Percentiles rank a stretch among this genome's conserved stretches.
These are phyloP conservation scores for Phytophthora sojae DNA, from an alignment of 352 stramenopile species.

Conservation along the genomic window DNA sequence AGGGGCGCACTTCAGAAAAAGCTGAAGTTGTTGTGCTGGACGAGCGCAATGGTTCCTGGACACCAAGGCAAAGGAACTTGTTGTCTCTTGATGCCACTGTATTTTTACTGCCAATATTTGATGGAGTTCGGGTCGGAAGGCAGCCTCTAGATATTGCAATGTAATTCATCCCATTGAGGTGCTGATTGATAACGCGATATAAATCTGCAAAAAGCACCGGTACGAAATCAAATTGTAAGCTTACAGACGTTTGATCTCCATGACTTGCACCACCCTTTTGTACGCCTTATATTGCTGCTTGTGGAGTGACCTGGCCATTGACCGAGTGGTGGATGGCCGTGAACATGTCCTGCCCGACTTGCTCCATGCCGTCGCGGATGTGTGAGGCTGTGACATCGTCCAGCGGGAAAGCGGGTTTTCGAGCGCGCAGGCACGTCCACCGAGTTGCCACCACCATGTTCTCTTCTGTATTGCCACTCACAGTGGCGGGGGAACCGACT, in stretches of 20 bases:
- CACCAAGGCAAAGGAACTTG: no score
- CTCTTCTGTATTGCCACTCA: constrained; percentile 4
- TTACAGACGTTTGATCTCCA: no score
- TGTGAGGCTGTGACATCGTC: constrained; percentile 20
- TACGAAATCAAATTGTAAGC: no score
- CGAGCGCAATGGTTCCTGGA: background rate
- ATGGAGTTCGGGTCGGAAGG: no score
- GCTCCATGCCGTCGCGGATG: constrained; percentile 34
- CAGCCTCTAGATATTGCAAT: no score
- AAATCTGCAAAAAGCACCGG: no score
- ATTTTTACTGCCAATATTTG: no score
- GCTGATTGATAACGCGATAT: no score
- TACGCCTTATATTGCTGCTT: background rate
- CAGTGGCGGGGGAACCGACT: background rate
- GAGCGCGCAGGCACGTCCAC: constrained; percentile 51
- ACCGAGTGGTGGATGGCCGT: constrained; percentile 31
- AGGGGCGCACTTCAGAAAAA: background rate
- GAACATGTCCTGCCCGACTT: constrained; percentile 35
- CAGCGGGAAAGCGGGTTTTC: constrained; percentile 31
- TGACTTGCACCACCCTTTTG: no score
- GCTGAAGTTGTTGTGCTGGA: background rate
- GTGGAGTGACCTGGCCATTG: constrained; percentile 4
- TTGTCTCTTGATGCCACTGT: no score
- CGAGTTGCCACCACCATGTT: constrained; percentile 38
- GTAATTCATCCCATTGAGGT: no score